Conservation (phyloP, 306 rosid genomes). For the Hippophae gyantsensis region DNA sequence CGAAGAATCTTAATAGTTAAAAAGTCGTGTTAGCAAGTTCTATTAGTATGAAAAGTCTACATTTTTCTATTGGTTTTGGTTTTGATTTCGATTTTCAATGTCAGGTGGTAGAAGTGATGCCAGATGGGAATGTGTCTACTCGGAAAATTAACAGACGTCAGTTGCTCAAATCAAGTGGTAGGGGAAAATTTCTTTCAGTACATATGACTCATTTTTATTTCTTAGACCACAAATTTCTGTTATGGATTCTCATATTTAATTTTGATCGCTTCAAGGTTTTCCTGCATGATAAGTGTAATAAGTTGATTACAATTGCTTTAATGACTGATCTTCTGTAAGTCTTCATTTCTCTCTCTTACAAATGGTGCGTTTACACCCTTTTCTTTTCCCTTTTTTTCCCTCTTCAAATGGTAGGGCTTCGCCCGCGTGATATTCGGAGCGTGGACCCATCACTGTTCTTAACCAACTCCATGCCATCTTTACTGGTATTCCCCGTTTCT, state of each 20-base stretch:
- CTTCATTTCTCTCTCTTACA: neutral
- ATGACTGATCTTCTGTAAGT: neutral
- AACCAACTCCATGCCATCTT: conserved; percentile 84
- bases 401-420: conserved; percentile 58
- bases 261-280: neutral
- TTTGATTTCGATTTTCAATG: neutral
- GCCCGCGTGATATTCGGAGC: conserved; percentile 94
- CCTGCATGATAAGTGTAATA: neutral
- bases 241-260: no score
- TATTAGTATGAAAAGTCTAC: no score
- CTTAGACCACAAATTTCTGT: neutral
- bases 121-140: conserved; percentile 54
- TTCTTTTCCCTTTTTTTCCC: neutral
- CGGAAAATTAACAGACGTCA: conserved; percentile 89
- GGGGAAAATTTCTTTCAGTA: conserved; percentile 15
- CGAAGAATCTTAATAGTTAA: no score
- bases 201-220: neutral
- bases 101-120: conserved; percentile 83
- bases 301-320: neutral
- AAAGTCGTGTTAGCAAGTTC: no score
- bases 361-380: neutral
- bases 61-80: neutral
- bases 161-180: conserved; percentile 82
- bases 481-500: conserved; percentile 47
- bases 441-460: conserved; percentile 92